Conservation (phyloP, 805 yeast genomes). For the Nadsonia fulvescens region DNA sequence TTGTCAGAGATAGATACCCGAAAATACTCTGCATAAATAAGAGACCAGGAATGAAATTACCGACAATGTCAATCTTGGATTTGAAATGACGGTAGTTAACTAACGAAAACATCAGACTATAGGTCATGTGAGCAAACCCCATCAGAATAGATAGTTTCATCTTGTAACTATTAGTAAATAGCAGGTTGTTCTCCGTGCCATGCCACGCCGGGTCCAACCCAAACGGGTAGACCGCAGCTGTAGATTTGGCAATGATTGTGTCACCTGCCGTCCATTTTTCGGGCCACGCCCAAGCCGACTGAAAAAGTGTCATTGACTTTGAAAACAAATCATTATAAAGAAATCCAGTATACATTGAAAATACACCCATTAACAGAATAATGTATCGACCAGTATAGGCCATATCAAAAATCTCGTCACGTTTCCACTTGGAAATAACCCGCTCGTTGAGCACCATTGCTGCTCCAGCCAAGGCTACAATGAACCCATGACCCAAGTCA, state of each 20-base stretch:
- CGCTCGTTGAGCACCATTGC: conserved; percentile 56
- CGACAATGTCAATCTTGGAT: conserved; percentile 65
- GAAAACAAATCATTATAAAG: conserved; percentile 90
- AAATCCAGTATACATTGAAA: conserved; percentile 89
- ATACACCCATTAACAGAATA: conserved; percentile 80
- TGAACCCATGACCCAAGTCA: conserved; percentile 89
- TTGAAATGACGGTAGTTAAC: conserved; percentile 58
- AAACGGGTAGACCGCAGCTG: conserved; percentile 50
- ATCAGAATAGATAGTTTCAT: conserved; percentile 90
- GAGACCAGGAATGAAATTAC: conserved; percentile 86
- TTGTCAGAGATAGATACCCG: conserved; percentile 74
- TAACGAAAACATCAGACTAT: conserved; percentile 65
- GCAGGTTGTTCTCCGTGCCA: conserved; percentile 78
- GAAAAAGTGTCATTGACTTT: conserved; percentile 70
- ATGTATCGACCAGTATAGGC: conserved; percentile 88
- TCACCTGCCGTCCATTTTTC: conserved; percentile 46
- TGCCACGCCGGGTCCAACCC: conserved; percentile 97
- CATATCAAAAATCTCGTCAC: conserved; percentile 93
- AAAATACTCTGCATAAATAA: conserved; percentile 92
- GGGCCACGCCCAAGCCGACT: conserved; percentile 90
- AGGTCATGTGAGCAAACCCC: conserved; percentile 92
- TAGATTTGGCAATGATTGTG: conserved; percentile 39
- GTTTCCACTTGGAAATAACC: conserved; percentile 37
- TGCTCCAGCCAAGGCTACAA: conserved; percentile 56
- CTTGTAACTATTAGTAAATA: conserved; percentile 88